Conservation (phyloP, 1,284 basidiomycete species). For the Trichosporon asahii region DNA sequence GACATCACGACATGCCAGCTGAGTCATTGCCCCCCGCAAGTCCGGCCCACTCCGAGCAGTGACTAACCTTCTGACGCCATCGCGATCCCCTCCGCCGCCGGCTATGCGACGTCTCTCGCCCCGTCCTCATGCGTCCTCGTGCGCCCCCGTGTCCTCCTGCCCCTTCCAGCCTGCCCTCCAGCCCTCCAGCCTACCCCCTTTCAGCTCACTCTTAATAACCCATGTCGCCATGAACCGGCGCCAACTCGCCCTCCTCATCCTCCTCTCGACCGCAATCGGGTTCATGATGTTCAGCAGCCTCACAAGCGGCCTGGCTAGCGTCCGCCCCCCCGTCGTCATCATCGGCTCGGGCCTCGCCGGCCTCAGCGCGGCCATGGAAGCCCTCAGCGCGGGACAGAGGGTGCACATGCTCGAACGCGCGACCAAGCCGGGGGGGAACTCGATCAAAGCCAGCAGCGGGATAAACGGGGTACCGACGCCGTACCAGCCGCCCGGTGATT, state of each 20-base stretch:
- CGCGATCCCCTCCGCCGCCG: neutral
- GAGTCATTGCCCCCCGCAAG: neutral
- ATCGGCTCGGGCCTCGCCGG: slow-evolving; percentile 22
- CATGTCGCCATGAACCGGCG: neutral
- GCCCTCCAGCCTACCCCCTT: neutral
- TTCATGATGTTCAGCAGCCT: neutral
- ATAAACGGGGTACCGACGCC: slow-evolving; percentile 22
- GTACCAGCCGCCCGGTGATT: slow-evolving; percentile 1
- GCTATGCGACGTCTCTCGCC: neutral
- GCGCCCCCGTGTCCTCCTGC: neutral
- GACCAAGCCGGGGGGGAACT: slow-evolving; percentile 19
- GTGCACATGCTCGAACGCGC: slow-evolving; percentile 23
- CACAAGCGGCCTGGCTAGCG: too few species aligned
- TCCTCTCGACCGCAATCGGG: neutral
- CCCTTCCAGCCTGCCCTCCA: too few species aligned
- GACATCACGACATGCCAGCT: too few species aligned
- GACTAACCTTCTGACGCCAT: neutral
- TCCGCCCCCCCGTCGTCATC: slow-evolving; percentile 17
- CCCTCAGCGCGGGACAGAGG: slow-evolving; percentile 9
- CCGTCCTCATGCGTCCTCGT: neutral
- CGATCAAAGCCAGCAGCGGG: slow-evolving; percentile 20
- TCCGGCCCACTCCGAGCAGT: neutral
- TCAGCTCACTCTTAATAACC: too few species aligned
- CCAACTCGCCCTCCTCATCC: neutral
- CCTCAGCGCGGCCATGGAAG: slow-evolving; percentile 16